Percentiles rank a stretch among this genome's conserved stretches.
Evolutionary conservation across 148 eudicot species (phyloP).

Genomic region (Cornus controversa): DNA sequence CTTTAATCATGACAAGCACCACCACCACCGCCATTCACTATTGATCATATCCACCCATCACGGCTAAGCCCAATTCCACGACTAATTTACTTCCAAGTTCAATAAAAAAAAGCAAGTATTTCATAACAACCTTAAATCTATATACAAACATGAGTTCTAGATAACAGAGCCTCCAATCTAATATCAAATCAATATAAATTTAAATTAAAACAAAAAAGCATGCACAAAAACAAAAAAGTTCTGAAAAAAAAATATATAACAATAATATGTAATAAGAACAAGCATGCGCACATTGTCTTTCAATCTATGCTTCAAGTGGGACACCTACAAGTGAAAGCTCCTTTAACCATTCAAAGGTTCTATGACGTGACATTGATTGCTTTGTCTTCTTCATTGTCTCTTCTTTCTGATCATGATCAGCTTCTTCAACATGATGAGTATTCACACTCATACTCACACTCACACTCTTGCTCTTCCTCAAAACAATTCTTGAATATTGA

Average conservation of each 20-base stretch:
- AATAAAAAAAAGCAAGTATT: neutral
- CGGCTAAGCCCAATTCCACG: neutral
- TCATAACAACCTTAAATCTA: neutral
- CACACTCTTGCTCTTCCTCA: neutral
- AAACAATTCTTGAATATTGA: constrained; percentile 1
- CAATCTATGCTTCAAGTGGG: constrained; percentile 17
- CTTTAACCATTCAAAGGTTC: constrained; percentile 91
- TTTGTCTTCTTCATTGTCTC: constrained; percentile 24
- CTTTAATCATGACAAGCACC: constrained; percentile 14
- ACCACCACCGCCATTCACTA: neutral
- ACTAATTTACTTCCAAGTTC: neutral
- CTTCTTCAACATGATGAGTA: constrained; percentile 13
- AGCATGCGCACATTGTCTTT: constrained; percentile 10
- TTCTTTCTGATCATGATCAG: neutral
- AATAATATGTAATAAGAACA: neutral
- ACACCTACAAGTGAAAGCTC: constrained; percentile 62
- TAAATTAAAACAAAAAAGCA: neutral
- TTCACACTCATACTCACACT: too few relatives aligned
- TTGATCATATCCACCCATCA: neutral
- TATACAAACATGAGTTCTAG: neutral
- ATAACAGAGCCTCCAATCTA: neutral
- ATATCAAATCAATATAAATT: neutral
- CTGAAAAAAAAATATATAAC: neutral
- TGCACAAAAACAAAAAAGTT: neutral
- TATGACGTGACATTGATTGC: constrained; percentile 54